These are phyloP conservation scores for Coelastrella sp. DNA, from an alignment of 139 green algal genomes.

Conservation along the genomic window DNA sequence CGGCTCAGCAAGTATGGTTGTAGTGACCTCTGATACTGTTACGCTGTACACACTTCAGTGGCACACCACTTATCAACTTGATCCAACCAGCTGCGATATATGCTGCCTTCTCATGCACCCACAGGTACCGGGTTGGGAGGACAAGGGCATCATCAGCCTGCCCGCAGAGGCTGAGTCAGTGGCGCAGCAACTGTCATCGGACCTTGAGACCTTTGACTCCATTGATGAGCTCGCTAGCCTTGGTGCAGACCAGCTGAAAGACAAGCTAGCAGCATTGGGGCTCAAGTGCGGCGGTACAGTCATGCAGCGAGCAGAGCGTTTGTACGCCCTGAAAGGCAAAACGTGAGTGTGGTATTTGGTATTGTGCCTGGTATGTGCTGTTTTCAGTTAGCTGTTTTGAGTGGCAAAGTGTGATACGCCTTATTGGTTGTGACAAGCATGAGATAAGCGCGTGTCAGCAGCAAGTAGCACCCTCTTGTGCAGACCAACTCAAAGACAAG, in stretches of 20 bases:
- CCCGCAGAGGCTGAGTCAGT: background rate
- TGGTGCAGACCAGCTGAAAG: slow-evolving; percentile 85
- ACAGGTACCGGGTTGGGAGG: slow-evolving; percentile 12
- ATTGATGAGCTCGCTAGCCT: slow-evolving; percentile 82
- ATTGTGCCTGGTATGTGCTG: background rate
- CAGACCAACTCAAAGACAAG: slow-evolving; percentile 85
- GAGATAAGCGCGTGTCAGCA: too few relatives aligned
- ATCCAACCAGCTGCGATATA: too few relatives aligned
- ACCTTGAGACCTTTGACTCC: slow-evolving; percentile 88
- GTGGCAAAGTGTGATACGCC: too few relatives aligned
- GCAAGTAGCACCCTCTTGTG: slow-evolving; percentile 53
- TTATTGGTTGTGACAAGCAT: too few relatives aligned
- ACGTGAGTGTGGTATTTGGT: background rate
- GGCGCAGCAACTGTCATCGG: slow-evolving; percentile 60
- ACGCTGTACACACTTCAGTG: too few relatives aligned
- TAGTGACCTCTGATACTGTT: too few relatives aligned
- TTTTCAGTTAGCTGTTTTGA: background rate
- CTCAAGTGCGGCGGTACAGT: slow-evolving; percentile 96
- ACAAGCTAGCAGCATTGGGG: slow-evolving; percentile 83
- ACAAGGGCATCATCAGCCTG: background rate
- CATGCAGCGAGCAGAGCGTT: slow-evolving; percentile 87
- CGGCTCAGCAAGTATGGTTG: too few relatives aligned
- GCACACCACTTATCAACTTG: too few relatives aligned
- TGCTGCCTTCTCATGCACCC: too few relatives aligned
- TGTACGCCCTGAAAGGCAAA: slow-evolving; percentile 68